Percentiles rank a stretch among this genome's conserved stretches.
These are phyloP conservation scores for Cryptosporidium canis DNA, from an alignment of 169 alveolate species.

Conservation along the genomic window DNA sequence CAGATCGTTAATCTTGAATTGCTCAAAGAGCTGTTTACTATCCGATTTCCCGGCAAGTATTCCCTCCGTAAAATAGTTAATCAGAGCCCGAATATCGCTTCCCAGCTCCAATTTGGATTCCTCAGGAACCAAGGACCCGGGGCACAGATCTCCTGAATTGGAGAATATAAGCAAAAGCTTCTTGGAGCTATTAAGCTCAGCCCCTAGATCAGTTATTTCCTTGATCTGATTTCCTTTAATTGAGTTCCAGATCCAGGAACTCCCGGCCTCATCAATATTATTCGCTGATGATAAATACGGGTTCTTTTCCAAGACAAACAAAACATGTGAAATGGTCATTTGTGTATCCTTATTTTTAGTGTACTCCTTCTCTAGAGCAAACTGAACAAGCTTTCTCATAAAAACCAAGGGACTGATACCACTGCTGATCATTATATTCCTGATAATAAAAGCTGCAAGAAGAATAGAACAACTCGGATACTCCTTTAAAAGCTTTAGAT, in stretches of 20 bases:
- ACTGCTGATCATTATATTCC: slow-evolving; percentile 1
- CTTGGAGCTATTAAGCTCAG: background rate
- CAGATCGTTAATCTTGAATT: slow-evolving; percentile 9
- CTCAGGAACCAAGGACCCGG: background rate
- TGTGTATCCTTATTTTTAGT: background rate
- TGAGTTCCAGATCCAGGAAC: slow-evolving; percentile 13
- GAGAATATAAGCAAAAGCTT: slow-evolving; percentile 1
- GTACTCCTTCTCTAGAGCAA: slow-evolving; percentile 20
- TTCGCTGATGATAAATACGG: background rate
- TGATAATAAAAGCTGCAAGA: background rate
- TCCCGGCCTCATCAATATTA: background rate
- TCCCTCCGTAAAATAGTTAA: background rate
- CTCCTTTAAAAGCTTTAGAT: background rate
- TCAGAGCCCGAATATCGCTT: background rate
- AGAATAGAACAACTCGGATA: slow-evolving; percentile 14
- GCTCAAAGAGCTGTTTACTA: background rate
- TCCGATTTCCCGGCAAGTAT: background rate
- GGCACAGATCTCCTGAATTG: slow-evolving; percentile 4
- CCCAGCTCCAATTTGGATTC: background rate
- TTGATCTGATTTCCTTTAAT: background rate
- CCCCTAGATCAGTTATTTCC: background rate
- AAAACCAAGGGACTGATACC: slow-evolving; percentile 10
- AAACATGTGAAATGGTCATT: background rate
- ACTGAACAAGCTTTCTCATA: slow-evolving; percentile 5
- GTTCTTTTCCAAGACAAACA: background rate